phyloP scores from a whole-genome alignment of 2,329 filamentous ascomycete genomes.

The Aspergillaceae sp. region DNA sequence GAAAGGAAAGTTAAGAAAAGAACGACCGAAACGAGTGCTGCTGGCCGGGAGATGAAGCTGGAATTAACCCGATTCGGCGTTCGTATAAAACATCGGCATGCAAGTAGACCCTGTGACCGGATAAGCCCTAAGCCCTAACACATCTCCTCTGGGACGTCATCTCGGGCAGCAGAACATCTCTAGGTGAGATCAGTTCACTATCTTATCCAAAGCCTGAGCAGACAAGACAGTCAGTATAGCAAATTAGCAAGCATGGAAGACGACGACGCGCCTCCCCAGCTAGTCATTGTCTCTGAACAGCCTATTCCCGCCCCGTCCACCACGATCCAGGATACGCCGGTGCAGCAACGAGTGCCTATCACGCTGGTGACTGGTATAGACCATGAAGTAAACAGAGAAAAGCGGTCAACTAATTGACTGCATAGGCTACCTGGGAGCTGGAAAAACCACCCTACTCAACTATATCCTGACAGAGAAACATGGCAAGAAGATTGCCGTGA shows the following conservation, averaged over 20 bases:
- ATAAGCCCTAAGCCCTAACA: conserved; percentile 29
- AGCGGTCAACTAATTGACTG: conserved; percentile 2
- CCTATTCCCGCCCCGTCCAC: conserved; percentile 14
- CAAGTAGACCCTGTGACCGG: conserved; percentile 13
- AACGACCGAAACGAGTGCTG: not conserved
- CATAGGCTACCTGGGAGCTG: conserved; percentile 82
- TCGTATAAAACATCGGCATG: not conserved
- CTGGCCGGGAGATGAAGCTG: not conserved
- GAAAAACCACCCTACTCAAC: conserved; percentile 91
- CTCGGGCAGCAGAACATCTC: conserved; percentile 1
- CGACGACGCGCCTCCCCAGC: conserved; percentile 37
- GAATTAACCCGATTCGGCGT: conserved; percentile 1
- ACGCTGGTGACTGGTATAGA: conserved; percentile 42
- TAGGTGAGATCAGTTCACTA: not conserved
- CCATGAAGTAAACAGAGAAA: not conserved
- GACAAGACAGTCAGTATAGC: not conserved
- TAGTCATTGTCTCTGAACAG: conserved; percentile 32
- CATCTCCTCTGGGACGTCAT: conserved; percentile 7
- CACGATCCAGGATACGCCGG: conserved; percentile 16
- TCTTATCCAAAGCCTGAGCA: conserved; percentile 1
- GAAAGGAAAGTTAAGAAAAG: too few relatives aligned
- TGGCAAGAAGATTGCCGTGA: conserved; percentile 96
- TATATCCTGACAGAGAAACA: conserved; percentile 92
- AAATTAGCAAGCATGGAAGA: conserved; percentile 28
- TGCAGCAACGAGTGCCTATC: conserved; percentile 38